Base-by-base conservation (phyloP, 495 filamentous ascomycete species). In the Pseudevernia furfuracea region DNA sequence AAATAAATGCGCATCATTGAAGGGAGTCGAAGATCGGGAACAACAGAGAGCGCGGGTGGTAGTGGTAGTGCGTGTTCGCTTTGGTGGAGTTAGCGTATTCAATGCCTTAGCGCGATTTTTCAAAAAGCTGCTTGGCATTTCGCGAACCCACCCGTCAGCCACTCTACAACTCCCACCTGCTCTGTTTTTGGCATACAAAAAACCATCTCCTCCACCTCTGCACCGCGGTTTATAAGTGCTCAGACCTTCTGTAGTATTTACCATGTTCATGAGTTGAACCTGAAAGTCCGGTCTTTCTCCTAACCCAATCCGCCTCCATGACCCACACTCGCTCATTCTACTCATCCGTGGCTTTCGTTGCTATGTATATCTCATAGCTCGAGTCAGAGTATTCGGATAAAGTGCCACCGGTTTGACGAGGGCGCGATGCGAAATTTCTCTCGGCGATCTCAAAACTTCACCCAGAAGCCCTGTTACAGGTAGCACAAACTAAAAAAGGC, bases 361-460 rank as follows among this genome's bases (percentile, higher is more conserved):
- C n/a, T 25, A 48, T 48, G 44, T 23, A 11, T 15, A 10, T 25
- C n/a, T 23, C 25, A 25, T 25, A 25, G n/a, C 44, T 48, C 9
- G n/a, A 48, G 9, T 3, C n/a, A 48, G 44, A 11, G 19, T 48
- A 25, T 25, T 25, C n/a, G 3, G n/a, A 2, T 48, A 3, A 48
- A 25, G n/a, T 9, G n/a, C 11, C 44, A 10, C n/a, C 21, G 32
- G 37, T 23, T 43, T 2, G 25, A 57, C 15, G n/a, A 44, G 10
- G 37, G 57, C 38, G 52, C 55, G 37, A 57, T 63, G 61, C 52
- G 52, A 43, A 39, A n/a, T 2, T 25, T 34, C 37, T 21, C 8
- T 25, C 23, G 12, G 36, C 37, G 17, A 57, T 43, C 21, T 14
- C 53, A 36, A 58, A 0, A 58, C 19, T 23, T 21, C 15, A n/a